Evolutionary conservation across 208 protist genomes (phyloP).

Genomic region (Acanthamoeba lenticulata): DNA sequence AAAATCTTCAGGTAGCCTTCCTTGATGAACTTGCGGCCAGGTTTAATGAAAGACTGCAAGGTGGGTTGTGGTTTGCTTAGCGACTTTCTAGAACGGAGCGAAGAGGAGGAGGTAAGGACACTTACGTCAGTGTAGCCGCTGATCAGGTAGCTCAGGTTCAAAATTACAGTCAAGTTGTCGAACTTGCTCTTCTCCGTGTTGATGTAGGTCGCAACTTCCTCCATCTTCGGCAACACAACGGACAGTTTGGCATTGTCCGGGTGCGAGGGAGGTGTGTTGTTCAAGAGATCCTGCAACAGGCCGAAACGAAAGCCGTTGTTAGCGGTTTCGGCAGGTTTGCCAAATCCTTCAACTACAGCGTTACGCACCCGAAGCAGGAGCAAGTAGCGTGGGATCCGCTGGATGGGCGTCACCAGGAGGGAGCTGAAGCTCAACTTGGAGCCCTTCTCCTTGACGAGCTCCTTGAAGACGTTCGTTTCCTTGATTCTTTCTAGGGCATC

Average conservation of each 20-base stretch:
- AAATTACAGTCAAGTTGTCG: conserved; percentile 60
- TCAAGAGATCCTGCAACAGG: conserved; percentile 58
- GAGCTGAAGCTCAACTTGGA: neutral
- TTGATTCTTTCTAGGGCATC: neutral
- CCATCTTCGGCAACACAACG: neutral
- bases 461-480: neutral
- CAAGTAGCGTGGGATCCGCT: neutral
- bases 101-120: neutral
- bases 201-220: conserved; percentile 64
- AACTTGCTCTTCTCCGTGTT: conserved; percentile 63
- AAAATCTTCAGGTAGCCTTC: neutral
- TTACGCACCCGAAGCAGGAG: neutral
- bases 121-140: neutral
- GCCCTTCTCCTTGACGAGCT: neutral
- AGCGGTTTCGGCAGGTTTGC: too few relatives aligned
- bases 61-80: neutral
- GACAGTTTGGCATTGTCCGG: conserved; percentile 12
- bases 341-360: too few relatives aligned
- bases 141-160: conserved; percentile 42
- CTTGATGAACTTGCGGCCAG: conserved; percentile 33
- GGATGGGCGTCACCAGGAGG: conserved; percentile 21
- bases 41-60: conserved; percentile 32
- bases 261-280: conserved; percentile 34
- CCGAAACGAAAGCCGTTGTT: neutral
- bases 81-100: too few relatives aligned